These are phyloP conservation scores for Garcia nutans DNA, from an alignment of 345 rosid genomes.

Conservation along the genomic window DNA sequence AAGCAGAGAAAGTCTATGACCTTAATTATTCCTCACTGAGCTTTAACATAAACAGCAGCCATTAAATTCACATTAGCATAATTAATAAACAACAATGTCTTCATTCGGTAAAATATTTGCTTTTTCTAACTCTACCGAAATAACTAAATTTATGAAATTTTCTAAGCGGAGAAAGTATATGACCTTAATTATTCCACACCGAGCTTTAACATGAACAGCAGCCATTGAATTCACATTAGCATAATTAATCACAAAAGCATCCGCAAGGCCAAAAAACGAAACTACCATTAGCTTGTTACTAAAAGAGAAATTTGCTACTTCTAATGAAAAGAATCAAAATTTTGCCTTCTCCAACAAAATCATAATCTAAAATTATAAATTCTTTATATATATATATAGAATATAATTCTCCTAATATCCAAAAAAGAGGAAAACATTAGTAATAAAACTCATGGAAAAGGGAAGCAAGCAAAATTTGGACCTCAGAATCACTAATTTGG, in stretches of 20 bases:
- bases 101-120: no score
- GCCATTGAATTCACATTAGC: background rate
- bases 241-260: background rate
- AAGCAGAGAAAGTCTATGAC: background rate
- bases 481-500: constrained; percentile 82
- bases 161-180: background rate
- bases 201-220: background rate
- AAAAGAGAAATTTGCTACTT: background rate
- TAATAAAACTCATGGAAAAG: background rate
- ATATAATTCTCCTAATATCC: background rate
- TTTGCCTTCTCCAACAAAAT: background rate
- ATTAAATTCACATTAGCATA: background rate
- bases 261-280: background rate
- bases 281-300: no score
- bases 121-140: no score
- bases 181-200: background rate
- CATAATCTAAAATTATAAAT: background rate
- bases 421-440: background rate
- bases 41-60: background rate
- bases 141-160: background rate
- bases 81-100: background rate
- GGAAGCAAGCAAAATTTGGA: constrained; percentile 15
- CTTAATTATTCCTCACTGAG: background rate
- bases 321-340: background rate
- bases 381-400: no score